Evolutionary conservation across 306 rosid genomes (phyloP).

Genomic region (Cucurbita moschata): DNA sequence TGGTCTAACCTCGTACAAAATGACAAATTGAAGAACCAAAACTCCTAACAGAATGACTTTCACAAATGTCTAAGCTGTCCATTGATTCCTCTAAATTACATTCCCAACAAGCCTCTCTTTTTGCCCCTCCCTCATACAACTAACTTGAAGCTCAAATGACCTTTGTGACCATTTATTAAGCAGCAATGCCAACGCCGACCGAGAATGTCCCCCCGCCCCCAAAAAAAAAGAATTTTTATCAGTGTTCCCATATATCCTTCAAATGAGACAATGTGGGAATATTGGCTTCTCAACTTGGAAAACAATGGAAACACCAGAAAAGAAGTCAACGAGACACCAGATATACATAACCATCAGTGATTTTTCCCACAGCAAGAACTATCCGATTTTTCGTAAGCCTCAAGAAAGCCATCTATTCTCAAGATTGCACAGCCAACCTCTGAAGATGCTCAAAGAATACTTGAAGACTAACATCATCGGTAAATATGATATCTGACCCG

Average conservation of each 20-base stretch:
- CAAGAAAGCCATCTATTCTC: slow-evolving; percentile 23
- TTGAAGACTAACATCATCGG: slow-evolving; percentile 95
- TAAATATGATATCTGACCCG: slow-evolving; percentile 89
- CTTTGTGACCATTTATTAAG: background rate
- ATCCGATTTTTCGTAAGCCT: slow-evolving; percentile 17
- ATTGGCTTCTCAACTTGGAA: slow-evolving; percentile 25
- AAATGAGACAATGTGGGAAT: slow-evolving; percentile 22
- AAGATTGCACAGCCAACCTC: slow-evolving; percentile 95
- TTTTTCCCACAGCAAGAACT: slow-evolving; percentile 29
- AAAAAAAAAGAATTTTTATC: slow-evolving; percentile 29
- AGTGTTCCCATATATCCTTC: slow-evolving; percentile 30
- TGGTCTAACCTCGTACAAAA: slow-evolving; percentile 7
- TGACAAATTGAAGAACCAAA: slow-evolving; percentile 8
- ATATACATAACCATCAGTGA: slow-evolving; percentile 16
- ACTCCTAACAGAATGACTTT: slow-evolving; percentile 11
- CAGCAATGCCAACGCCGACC: background rate
- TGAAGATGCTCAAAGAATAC: slow-evolving; percentile 96
- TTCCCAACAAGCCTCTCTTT: slow-evolving; percentile 24
- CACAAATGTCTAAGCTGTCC: slow-evolving; percentile 32
- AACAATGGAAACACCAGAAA: slow-evolving; percentile 36
- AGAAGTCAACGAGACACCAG: slow-evolving; percentile 15
- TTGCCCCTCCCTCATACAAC: slow-evolving; percentile 4
- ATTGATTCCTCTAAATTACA: slow-evolving; percentile 23
- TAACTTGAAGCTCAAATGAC: slow-evolving; percentile 2
- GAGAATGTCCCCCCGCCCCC: slow-evolving; percentile 13